Conservation (phyloP, 768 basidiomycete genomes). For the Boletellus ananiceps region DNA sequence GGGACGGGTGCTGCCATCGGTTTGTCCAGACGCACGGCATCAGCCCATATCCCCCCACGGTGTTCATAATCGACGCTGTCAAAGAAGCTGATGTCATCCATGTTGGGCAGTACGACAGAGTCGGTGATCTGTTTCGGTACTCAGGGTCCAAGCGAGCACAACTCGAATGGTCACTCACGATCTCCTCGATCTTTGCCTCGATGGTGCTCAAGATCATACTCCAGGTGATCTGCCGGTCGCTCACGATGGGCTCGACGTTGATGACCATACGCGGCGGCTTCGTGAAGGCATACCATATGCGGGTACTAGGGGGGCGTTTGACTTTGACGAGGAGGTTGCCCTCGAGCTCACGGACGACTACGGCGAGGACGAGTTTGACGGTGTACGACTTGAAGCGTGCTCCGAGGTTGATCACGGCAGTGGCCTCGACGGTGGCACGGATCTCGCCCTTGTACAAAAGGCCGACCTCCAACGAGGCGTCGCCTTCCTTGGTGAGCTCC, state of each 20-base stretch:
- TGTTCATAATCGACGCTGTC: conserved; percentile 60
- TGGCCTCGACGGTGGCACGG: conserved; percentile 85
- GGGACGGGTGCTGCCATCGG: conserved; percentile 12
- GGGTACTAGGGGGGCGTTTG: conserved; percentile 92
- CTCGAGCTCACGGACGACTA: conserved; percentile 83
- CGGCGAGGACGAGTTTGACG: conserved; percentile 86
- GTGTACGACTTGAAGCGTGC: conserved; percentile 83
- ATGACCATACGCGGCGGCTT: conserved; percentile 83
- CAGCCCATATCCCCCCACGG: conserved; percentile 88
- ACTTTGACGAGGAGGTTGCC: conserved; percentile 87
- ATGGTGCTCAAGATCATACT: conserved; percentile 87
- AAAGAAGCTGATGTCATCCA: conserved; percentile 98
- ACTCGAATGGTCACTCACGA: conserved; percentile 47
- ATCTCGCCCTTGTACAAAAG: conserved; percentile 83
- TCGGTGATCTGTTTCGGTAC: conserved; percentile 70
- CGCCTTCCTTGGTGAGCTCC: conserved; percentile 91
- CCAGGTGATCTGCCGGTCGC: conserved; percentile 92
- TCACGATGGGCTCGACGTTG: conserved; percentile 90
- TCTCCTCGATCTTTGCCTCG: conserved; percentile 82
- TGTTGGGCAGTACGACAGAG: conserved; percentile 92
- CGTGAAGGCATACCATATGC: conserved; percentile 93
- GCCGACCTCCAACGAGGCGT: conserved; percentile 84
- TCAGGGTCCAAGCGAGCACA: conserved; percentile 61
- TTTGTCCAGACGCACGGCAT: conserved; percentile 52
- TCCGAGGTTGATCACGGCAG: conserved; percentile 80